Base-by-base conservation (phyloP, 495 filamentous ascomycete species). In the Immersiella caudata region DNA sequence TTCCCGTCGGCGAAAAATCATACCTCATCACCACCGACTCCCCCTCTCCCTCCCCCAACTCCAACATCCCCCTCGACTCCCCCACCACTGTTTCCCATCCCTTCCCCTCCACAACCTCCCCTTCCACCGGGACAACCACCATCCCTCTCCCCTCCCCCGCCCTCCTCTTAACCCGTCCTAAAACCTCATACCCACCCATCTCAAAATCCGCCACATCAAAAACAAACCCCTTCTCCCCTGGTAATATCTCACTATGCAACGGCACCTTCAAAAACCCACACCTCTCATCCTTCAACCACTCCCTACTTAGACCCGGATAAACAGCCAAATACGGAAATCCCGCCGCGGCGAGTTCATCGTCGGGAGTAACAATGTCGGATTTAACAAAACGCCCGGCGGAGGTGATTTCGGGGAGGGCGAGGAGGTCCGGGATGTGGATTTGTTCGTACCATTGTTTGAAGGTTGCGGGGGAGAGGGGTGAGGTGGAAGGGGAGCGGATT, bases 191-290 rank as follows among this genome's bases (percentile, higher is more conserved):
- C 22, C 21, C 60, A 20, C 60, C 60, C 40, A 62, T 50, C 11
- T 26, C 35, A 62, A 62, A 50, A 20, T 62, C 60, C 35, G 35
- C 20, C 40, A 62, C 35, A 26, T 62, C 60, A 25, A 62, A 62
- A 9, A 62, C 22, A 50, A 26, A 46, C 40, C 40, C 40, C 16
- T 18, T 12, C 40, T 12, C 40, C 35, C 24, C 8, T 0, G 60
- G 60, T 0, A 62, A 1, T 12, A 62, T 49, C 5, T 14, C 11
- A 20, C 46, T 35, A 18, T 62, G 40, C 24, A 62, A 22, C 60
- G 60, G 60, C 12, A 62, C 35, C 21, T 16, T 24, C 11, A 49
- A 24, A 26, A 62, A 62, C 14, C 24, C 40, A 36, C 60, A 62
- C 2, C 12, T 26, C 4, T 21, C 20, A 0, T 35, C 49, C 5